These are phyloP conservation scores for Hypsizygus marmoreus DNA, from an alignment of 768 basidiomycete genomes.

Conservation along the genomic window DNA sequence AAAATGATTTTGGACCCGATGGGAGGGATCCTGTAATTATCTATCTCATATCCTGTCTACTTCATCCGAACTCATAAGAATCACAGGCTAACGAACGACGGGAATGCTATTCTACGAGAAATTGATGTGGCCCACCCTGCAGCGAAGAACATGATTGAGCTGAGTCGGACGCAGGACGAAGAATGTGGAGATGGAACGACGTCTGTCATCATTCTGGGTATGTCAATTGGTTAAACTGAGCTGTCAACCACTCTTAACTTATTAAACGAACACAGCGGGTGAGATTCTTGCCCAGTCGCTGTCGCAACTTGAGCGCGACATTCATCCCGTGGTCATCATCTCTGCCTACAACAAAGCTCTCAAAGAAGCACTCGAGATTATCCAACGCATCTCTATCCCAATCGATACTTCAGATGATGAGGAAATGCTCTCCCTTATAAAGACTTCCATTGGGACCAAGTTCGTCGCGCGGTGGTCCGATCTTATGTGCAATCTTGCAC, in stretches of 20 bases:
- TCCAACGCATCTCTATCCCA: constrained; percentile 84
- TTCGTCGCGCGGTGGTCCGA: constrained; percentile 96
- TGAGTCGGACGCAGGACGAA: constrained; percentile 96
- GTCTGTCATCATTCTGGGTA: constrained; percentile 96
- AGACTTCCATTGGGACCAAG: constrained; percentile 98
- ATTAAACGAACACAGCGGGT: constrained; percentile 55
- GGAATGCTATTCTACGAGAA: constrained; percentile 97
- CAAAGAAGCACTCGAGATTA: constrained; percentile 86
- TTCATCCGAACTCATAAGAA: constrained; percentile 5
- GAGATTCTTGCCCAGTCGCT: constrained; percentile 97
- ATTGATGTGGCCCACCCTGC: constrained; percentile 99
- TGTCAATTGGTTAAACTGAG: constrained; percentile 21
- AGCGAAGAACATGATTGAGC: constrained; percentile 99
- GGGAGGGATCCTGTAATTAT: constrained; percentile 92
- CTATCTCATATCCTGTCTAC: constrained; percentile 1
- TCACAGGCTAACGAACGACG: constrained; percentile 92
- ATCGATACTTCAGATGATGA: constrained; percentile 84
- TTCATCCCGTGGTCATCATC: constrained; percentile 99
- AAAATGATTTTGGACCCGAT: constrained; percentile 99
- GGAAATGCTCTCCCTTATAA: constrained; percentile 96
- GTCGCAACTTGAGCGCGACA: constrained; percentile 91
- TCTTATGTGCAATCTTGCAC: constrained; percentile 94
- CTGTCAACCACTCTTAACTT: too few relatives aligned
- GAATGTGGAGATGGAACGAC: constrained; percentile 99
- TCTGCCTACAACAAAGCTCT: constrained; percentile 97